A percentile compares a stretch with the other conserved stretches of the same genome.
These are phyloP conservation scores for Phanerodontia chrysosporium DNA, from an alignment of 768 basidiomycete species.

Conservation along the genomic window DNA sequence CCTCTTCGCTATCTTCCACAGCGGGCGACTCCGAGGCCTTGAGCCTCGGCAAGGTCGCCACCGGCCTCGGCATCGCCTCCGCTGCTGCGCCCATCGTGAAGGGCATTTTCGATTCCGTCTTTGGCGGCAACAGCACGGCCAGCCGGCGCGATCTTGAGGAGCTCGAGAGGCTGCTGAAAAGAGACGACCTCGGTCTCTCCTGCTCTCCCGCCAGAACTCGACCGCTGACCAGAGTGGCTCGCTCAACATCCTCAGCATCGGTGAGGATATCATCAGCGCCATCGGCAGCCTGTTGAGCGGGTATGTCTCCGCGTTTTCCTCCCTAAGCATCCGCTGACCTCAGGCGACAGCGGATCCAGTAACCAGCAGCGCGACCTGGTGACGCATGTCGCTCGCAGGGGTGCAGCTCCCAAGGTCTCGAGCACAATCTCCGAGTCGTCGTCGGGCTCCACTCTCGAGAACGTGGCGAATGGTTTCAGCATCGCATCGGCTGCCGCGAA, in stretches of 20 bases:
- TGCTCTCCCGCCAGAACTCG: not conserved
- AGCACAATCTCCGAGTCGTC: too few relatives aligned
- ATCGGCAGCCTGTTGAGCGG: not conserved
- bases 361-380: not conserved
- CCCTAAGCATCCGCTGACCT: not conserved
- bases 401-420: not conserved
- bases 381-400: not conserved
- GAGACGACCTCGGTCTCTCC: not conserved
- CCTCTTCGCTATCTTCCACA: not conserved
- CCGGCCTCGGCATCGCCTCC: not conserved
- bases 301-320: not conserved
- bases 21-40: not conserved
- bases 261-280: not conserved
- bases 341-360: not conserved
- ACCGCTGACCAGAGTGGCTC: not conserved
- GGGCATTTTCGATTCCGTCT: not conserved
- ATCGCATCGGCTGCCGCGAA: too few relatives aligned
- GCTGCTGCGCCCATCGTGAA: not conserved
- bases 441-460: not conserved
- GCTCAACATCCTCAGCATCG: not conserved
- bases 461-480: too few relatives aligned
- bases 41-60: not conserved
- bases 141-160: not conserved
- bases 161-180: not conserved
- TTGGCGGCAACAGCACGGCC: not conserved